Percentiles rank a stretch among this genome's conserved stretches.
phyloP scores from a whole-genome alignment of 2,329 filamentous ascomycete species.

The Penicillium sp. region DNA sequence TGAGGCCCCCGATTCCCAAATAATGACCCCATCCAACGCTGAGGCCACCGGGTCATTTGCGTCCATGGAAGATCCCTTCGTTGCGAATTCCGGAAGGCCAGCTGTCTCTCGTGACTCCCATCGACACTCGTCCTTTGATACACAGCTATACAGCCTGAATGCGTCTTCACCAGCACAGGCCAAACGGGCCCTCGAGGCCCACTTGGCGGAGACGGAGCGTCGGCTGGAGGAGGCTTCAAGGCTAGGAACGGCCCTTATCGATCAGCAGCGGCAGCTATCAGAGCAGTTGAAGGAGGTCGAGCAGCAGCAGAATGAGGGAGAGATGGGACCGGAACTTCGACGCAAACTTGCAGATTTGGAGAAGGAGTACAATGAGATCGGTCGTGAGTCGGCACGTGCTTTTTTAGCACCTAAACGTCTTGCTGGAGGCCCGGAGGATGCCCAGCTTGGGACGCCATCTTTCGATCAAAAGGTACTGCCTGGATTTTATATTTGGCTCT shows the following conservation, averaged over 20 bases:
- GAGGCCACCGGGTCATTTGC: conserved; percentile 20
- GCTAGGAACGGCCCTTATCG: conserved; percentile 79
- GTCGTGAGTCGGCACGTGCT: conserved; percentile 81
- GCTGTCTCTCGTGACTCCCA: conserved; percentile 51
- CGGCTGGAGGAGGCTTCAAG: conserved; percentile 88
- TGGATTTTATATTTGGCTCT: not conserved
- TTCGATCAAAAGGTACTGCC: conserved; percentile 47
- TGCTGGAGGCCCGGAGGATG: conserved; percentile 66
- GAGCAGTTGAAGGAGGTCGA: conserved; percentile 84
- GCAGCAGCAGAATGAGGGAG: conserved; percentile 68
- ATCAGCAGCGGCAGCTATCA: conserved; percentile 79
- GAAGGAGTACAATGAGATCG: conserved; percentile 91
- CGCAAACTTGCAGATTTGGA: conserved; percentile 83
- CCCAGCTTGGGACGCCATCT: conserved; percentile 43
- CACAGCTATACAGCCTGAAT: conserved; percentile 73
- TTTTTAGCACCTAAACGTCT: conserved; percentile 80
- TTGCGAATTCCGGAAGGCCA: conserved; percentile 46
- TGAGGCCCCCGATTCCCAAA: conserved; percentile 11
- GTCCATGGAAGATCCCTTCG: conserved; percentile 57
- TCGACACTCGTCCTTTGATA: conserved; percentile 80
- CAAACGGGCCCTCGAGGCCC: conserved; percentile 83
- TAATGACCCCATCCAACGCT: conserved; percentile 16
- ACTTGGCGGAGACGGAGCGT: conserved; percentile 87
- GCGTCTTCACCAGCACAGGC: conserved; percentile 83
- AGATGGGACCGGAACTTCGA: conserved; percentile 79